Base-by-base conservation (phyloP, 306 rosid genomes). In the Corylus heterophylla region DNA sequence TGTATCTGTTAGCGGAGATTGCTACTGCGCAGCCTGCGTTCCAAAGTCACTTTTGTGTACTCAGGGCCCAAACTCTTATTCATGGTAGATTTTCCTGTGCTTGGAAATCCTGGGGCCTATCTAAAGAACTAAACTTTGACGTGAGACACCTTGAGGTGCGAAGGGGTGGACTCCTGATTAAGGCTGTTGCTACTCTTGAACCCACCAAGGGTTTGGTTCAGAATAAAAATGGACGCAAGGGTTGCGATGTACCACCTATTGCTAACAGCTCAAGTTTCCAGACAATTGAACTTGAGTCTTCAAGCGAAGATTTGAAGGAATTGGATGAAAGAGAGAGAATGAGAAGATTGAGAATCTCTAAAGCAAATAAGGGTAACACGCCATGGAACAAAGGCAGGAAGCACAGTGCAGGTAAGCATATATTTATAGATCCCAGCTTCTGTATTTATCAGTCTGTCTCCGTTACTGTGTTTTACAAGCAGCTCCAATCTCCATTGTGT, bases 321-420 rank as follows among this genome's bases (percentile, higher is more conserved):
- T 8, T 89, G 80, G 90, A 79, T 79, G 94, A 90, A 12, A 90
- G 79, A 69, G 99, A 96, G 87, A 78, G 54, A 85, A 77, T 93
- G 85, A 89, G 99, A 77, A 88, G 99, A 79, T 58, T 73, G 84
- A 87, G 94, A 83, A 96, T 96, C 79, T 93, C 99, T 44, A 91
- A 89, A 86, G 97, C 98, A 71, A 96, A 93, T 77, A 96, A 91
- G 83, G 99, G 99, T 49, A 86, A 85, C 78, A 88, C 87, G 0
- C 94, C 99, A 2, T 96, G 99, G 99, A 96, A 96, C 90, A 93
- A 91, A 88, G 99, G 99, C 84, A 90, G 83, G 82, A 93, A 93
- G 84, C 99, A 93, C 81, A 79, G 80, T 85, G 85, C 99, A 49
- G 99, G 97, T 96, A 84, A 62, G 31, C 69, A 68, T 50, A 11